Evolutionary conservation across 1,139 yeast species (phyloP).

Genomic region (Suhomyces maxii): DNA sequence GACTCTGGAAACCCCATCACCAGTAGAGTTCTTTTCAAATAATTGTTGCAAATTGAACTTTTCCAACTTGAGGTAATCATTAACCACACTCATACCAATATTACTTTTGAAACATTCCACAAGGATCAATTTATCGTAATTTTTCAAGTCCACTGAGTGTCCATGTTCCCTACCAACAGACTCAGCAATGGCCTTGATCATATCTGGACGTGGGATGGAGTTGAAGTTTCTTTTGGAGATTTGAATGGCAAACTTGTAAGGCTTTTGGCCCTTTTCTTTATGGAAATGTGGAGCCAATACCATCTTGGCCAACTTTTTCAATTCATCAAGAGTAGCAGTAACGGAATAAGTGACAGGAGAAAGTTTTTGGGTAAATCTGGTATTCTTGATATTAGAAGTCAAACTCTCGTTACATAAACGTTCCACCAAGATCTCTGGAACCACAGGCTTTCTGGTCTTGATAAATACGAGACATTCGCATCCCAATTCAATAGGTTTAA

Average conservation of each 20-base stretch:
- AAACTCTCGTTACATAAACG: slow-evolving; percentile 61
- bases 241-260: slow-evolving; percentile 75
- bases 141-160: slow-evolving; percentile 78
- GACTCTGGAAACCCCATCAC: slow-evolving; percentile 17
- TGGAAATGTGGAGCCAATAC: slow-evolving; percentile 74
- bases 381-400: slow-evolving; percentile 52
- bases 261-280: slow-evolving; percentile 41
- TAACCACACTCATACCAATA: slow-evolving; percentile 79
- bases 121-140: slow-evolving; percentile 73
- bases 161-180: slow-evolving; percentile 68
- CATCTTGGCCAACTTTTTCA: slow-evolving; percentile 53
- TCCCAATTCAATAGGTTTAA: slow-evolving; percentile 67
- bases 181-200: slow-evolving; percentile 71
- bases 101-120: slow-evolving; percentile 87
- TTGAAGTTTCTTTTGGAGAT: slow-evolving; percentile 79
- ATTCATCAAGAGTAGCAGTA: slow-evolving; percentile 68
- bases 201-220: slow-evolving; percentile 63
- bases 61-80: slow-evolving; percentile 54
- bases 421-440: slow-evolving; percentile 70
- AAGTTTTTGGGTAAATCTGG: slow-evolving; percentile 73
- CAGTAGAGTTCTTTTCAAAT: slow-evolving; percentile 44
- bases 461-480: slow-evolving; percentile 87
- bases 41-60: slow-evolving; percentile 66
- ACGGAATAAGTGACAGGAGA: slow-evolving; percentile 80
- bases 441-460: slow-evolving; percentile 74